Evolutionary conservation across 2,329 filamentous ascomycete species (phyloP), one percentile per base, ranked within the genome.

Genomic region (Parafenestella ontariensis): DNA sequence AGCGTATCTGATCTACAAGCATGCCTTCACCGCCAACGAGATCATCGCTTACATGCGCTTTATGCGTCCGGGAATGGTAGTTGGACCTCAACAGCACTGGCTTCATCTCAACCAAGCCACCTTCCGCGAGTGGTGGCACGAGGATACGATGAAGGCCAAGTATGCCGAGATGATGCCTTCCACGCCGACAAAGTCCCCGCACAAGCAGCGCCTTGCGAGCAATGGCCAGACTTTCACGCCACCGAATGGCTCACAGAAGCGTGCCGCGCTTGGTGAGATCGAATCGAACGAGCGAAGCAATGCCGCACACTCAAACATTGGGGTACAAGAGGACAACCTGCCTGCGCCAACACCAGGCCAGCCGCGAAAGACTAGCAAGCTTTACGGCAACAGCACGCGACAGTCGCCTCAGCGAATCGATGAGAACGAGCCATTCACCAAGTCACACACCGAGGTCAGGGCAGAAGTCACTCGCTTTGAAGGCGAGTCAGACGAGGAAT

Each of bases 11-110:
- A 98, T 99, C 73, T 99, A 99, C 81, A 87, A 93, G 63, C 90
- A 98, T 76, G 95, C 92, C 52, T 99, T 98, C 77, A 98, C 94
- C 5, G 95, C 95, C 62, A 96, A 98, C 72, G 94, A 97, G 78
- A 87, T 96, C 69, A 98, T 98, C 74, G 90, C 93, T 3, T 99
- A 93, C 77, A 98, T 99, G 94, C 89, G 94, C 57, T 99, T 99
- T 79, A 98, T 98, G 94, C 86, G 94, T 54, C 95, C 95, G 0
- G 95, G 95, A 48, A 99, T 99, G 95, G 95, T 99, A 6, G 95
- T 99, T 48, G 95, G 95, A 0, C 95, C 95, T 34, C 95, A 99
- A 74, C 95, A 99, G 78, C 95, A 99, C 78, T 99, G 95, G 95
- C 85, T 99, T 49, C 95, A 99, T 74, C 85, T 99, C 59, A 97